Base-by-base conservation (phyloP, 768 basidiomycete genomes). In the Dacryopinax spathularia region DNA sequence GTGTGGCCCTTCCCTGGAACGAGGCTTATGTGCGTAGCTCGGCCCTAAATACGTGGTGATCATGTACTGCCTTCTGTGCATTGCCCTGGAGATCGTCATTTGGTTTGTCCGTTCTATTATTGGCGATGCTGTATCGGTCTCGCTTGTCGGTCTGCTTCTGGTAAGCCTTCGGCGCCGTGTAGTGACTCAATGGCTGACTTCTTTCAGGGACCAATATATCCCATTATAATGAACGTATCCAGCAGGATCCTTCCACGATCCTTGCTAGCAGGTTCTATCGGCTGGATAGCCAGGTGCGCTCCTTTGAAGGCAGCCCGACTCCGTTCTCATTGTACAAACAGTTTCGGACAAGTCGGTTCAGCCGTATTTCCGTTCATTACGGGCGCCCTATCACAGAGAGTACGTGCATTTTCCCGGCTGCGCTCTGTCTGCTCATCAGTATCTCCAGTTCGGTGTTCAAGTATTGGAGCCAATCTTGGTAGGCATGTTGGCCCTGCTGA, bases 71-170 rank as follows among this genome's bases (percentile, higher is more conserved):
- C 48, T 56, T 15, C 48, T 56, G 9, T 56, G 48, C 48, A 56
- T 56, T 56, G 48, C 48, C 18, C 77, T 89, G n/a, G 82, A 88
- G 69, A 69, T 89, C 31, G 68, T 85, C 7, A 75, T 90, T 37
- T 90, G 88, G 87, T 77, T 85, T 29, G 80, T 84, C 0, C 84
- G 84, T 22, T 77, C 82, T 2, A 75, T 89, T 16, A 75, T 87
- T 9, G 85, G 81, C 1, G 78, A 82, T 66, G 87, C 81, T 1
- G 76, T 88, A 2, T 82, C 84, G 0, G 78, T 89, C 25, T 79
- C 85, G 1, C 66, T 88, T 56, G 73, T 88, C 15, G 88, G 88
- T 18, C 60, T 88, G 9, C 72, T 88, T 27, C 75, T 90, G 25
- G 48, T 56, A 31, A 56, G 48, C 25, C 22, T 9, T 29, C 48